Evolutionary conservation across 1,284 basidiomycete genomes (phyloP).

Genomic region (Lignosus rhinocerotis): DNA sequence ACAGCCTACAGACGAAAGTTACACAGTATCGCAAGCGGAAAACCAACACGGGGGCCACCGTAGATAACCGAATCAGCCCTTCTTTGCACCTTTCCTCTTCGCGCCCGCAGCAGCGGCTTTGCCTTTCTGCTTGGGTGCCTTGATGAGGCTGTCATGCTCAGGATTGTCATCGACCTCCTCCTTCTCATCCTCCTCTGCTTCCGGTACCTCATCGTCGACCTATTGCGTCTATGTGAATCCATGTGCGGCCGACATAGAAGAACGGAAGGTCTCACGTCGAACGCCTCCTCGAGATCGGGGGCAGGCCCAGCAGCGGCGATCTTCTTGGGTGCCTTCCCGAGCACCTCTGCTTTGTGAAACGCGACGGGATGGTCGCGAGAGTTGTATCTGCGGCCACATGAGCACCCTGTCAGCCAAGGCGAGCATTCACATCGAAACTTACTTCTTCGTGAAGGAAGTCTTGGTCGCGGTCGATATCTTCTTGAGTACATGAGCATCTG

Average conservation of each 20-base stretch:
- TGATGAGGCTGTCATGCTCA: slow-evolving; percentile 54
- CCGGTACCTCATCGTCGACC: slow-evolving; percentile 43
- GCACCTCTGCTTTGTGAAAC: slow-evolving; percentile 83
- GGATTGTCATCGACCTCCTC: slow-evolving; percentile 40
- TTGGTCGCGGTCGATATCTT: slow-evolving; percentile 85
- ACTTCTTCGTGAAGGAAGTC: slow-evolving; percentile 85
- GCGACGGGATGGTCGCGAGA: slow-evolving; percentile 84
- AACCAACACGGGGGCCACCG: too few relatives aligned
- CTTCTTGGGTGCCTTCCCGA: slow-evolving; percentile 80
- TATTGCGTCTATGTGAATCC: slow-evolving; percentile 13
- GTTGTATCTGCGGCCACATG: slow-evolving; percentile 70
- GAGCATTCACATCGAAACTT: slow-evolving; percentile 24
- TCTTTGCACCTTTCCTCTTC: slow-evolving; percentile 27
- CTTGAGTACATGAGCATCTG: slow-evolving; percentile 76
- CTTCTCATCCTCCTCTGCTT: slow-evolving; percentile 41
- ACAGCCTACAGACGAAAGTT: too few relatives aligned
- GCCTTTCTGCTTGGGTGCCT: slow-evolving; percentile 39
- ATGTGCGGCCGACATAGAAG: background rate
- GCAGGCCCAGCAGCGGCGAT: slow-evolving; percentile 66
- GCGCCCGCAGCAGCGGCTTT: slow-evolving; percentile 29
- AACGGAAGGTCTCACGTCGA: slow-evolving; percentile 45
- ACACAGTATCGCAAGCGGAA: too few relatives aligned
- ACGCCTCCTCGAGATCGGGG: slow-evolving; percentile 90
- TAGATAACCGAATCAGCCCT: slow-evolving; percentile 4
- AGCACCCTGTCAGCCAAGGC: background rate